A percentile compares a stretch with the other conserved stretches of the same genome.
These are phyloP conservation scores for Tolypocladium cylindrosporum DNA, from an alignment of 2,329 filamentous ascomycete genomes.

Conservation along the genomic window DNA sequence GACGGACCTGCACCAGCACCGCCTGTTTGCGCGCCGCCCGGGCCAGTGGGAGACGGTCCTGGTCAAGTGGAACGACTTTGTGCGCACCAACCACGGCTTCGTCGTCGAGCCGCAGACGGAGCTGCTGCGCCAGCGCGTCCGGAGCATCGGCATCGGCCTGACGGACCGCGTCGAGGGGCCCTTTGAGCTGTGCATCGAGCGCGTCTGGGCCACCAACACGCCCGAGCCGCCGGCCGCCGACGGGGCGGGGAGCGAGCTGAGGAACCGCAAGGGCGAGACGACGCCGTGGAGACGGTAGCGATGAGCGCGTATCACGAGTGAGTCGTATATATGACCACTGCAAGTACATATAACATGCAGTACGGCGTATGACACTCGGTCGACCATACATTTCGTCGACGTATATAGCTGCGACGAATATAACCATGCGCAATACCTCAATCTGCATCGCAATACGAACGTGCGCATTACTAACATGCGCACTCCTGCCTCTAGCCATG, in stretches of 20 bases:
- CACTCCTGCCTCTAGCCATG: too few species aligned
- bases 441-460: too few species aligned
- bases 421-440: too few species aligned
- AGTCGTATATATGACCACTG: not conserved
- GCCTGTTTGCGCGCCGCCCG: slow-evolving; percentile 66
- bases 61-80: slow-evolving; percentile 85
- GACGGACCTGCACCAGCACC: slow-evolving; percentile 93
- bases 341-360: too few species aligned
- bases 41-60: slow-evolving; percentile 94
- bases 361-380: too few species aligned
- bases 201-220: slow-evolving; percentile 81
- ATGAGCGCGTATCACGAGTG: too few species aligned
- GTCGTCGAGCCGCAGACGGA: slow-evolving; percentile 90
- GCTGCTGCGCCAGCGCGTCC: slow-evolving; percentile 76
- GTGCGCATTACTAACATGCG: too few species aligned
- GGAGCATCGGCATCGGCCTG: slow-evolving; percentile 75
- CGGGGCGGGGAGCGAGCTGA: slow-evolving; percentile 17
- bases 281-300: slow-evolving; percentile 21
- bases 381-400: too few species aligned
- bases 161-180: slow-evolving; percentile 84
- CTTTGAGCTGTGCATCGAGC: slow-evolving; percentile 77
- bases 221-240: slow-evolving; percentile 9
- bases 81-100: slow-evolving; percentile 85
- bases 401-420: too few species aligned
- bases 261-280: slow-evolving; percentile 25